Evolutionary conservation across 2,329 filamentous ascomycete species (phyloP).

Genomic region (Diaporthe helianthi): DNA sequence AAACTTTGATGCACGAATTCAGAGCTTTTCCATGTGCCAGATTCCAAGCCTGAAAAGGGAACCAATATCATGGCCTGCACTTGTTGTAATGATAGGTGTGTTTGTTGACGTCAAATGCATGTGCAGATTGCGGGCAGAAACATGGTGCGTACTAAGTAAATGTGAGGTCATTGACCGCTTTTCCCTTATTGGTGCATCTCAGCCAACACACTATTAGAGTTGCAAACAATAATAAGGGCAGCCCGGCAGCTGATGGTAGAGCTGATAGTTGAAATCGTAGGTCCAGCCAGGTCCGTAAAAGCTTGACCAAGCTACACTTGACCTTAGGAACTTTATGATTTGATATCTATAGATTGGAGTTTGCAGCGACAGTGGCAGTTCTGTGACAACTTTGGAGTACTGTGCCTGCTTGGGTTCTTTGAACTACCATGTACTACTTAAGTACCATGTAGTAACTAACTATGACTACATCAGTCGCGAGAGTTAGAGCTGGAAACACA

Average conservation of each 20-base stretch:
- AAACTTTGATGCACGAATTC: too few species aligned
- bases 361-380: not conserved
- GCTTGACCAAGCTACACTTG: too few species aligned
- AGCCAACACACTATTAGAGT: not conserved
- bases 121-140: not conserved
- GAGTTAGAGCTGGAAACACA: too few species aligned
- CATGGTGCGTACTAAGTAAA: not conserved
- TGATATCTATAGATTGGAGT: not conserved
- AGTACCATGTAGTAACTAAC: too few species aligned
- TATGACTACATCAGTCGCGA: too few species aligned
- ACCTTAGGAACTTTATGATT: too few species aligned
- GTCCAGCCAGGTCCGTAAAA: too few species aligned
- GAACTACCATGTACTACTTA: too few species aligned
- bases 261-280: too few species aligned
- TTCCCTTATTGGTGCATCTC: not conserved
- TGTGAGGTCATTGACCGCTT: conserved; percentile 24
- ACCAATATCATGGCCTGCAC: not conserved
- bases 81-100: not conserved
- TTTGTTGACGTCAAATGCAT: not conserved
- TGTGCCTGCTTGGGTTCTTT: not conserved
- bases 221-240: not conserved
- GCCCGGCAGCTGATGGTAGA: too few species aligned
- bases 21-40: not conserved
- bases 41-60: too few species aligned
- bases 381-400: not conserved